Conservation (phyloP, 192 early-diverging fungal genomes). For the Paraglomus occultum region DNA sequence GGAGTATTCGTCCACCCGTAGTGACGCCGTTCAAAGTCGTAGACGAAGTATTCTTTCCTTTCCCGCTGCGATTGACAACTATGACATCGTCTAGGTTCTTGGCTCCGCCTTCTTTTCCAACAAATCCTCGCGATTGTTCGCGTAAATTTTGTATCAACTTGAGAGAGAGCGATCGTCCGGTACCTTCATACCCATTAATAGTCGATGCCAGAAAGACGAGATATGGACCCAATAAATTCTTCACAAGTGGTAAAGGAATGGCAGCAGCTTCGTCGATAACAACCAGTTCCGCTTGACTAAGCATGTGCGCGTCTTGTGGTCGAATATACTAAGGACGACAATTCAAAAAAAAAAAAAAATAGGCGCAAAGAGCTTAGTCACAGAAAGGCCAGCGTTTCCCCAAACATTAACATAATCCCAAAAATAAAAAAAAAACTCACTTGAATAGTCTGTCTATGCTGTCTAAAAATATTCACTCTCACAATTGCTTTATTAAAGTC, state of each 20-base stretch:
- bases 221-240: constrained; percentile 89
- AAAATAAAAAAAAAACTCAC: constrained; percentile 37
- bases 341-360: constrained; percentile 5
- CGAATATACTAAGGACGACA: constrained; percentile 77
- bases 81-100: constrained; percentile 24
- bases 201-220: constrained; percentile 98
- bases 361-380: background rate
- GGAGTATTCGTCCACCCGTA: constrained; percentile 67
- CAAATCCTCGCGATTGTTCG: constrained; percentile 82
- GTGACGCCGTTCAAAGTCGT: constrained; percentile 35
- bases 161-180: constrained; percentile 92
- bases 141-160: constrained; percentile 95
- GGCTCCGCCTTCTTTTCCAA: constrained; percentile 45
- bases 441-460: constrained; percentile 97
- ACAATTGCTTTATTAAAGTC: constrained; percentile 96
- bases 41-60: constrained; percentile 45
- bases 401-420: background rate
- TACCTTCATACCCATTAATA: constrained; percentile 99
- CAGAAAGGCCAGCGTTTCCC: background rate
- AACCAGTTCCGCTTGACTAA: constrained; percentile 95
- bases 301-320: constrained; percentile 88
- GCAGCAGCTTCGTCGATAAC: constrained; percentile 99
- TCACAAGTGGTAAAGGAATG: constrained; percentile 92
- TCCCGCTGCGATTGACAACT: constrained; percentile 57
- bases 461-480: constrained; percentile 91